phyloP scores from a whole-genome alignment of 306 rosid genomes.

The Fragaria iinumae region DNA sequence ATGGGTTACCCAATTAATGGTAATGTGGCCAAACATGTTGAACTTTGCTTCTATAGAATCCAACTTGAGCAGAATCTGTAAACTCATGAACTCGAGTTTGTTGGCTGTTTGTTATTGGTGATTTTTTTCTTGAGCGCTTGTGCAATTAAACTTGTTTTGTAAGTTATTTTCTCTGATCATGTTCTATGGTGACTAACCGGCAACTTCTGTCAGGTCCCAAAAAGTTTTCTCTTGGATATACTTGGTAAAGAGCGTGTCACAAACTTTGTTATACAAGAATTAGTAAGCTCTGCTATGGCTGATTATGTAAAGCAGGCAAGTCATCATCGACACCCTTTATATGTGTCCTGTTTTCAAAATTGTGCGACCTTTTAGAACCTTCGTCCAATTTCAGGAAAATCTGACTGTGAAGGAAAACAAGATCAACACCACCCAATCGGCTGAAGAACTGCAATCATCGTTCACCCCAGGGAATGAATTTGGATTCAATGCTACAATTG shows the following conservation, averaged over 20 bases:
- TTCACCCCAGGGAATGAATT: slow-evolving; percentile 66
- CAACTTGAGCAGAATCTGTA: not conserved
- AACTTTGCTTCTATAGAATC: not conserved
- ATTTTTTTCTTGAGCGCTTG: not conserved
- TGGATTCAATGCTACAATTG: slow-evolving; percentile 64
- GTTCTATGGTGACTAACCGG: slow-evolving; percentile 4
- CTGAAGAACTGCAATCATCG: slow-evolving; percentile 52
- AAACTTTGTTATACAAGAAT: slow-evolving; percentile 74
- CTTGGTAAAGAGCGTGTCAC: slow-evolving; percentile 77
- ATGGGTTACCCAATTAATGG: not conserved
- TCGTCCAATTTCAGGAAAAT: slow-evolving; percentile 55
- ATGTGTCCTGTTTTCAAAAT: slow-evolving; percentile 9
- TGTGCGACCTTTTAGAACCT: not conserved
- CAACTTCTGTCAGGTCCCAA: slow-evolving; percentile 53
- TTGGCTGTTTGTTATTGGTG: not conserved
- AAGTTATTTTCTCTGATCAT: not conserved
- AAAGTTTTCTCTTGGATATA: slow-evolving; percentile 60
- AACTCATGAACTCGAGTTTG: not conserved
- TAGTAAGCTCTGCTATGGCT: slow-evolving; percentile 69
- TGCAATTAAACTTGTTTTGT: not conserved
- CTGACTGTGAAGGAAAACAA: slow-evolving; percentile 67
- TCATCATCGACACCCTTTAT: slow-evolving; percentile 2
- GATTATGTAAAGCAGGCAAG: slow-evolving; percentile 66
- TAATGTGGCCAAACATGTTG: not conserved
- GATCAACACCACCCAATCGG: slow-evolving; percentile 62